These are phyloP conservation scores for Apophysomyces sp. DNA, from an alignment of 371 early-diverging fungal genomes.

Conservation along the genomic window DNA sequence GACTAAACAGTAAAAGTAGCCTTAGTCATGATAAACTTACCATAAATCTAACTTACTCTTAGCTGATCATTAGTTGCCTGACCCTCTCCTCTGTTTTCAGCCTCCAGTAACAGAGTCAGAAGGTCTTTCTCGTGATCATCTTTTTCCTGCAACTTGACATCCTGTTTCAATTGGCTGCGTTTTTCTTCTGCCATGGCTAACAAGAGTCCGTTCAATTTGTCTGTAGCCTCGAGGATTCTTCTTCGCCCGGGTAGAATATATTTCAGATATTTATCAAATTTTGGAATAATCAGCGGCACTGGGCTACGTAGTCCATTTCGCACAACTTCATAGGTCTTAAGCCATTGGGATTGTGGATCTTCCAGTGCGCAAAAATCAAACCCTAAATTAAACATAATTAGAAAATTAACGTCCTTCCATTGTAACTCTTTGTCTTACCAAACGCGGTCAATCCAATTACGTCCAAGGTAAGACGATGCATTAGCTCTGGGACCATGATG, in stretches of 20 bases:
- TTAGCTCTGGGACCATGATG: slow-evolving; percentile 4
- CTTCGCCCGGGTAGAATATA: neutral
- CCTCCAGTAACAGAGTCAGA: slow-evolving; percentile 38
- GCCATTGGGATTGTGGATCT: slow-evolving; percentile 29
- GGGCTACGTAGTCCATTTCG: slow-evolving; percentile 13
- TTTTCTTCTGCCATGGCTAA: slow-evolving; percentile 3
- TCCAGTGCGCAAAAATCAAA: slow-evolving; percentile 29
- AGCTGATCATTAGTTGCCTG: slow-evolving; percentile 16
- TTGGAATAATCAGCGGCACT: slow-evolving; percentile 4
- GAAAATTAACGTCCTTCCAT: neutral
- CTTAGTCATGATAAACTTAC: neutral
- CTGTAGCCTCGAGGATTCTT: neutral
- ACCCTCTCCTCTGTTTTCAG: slow-evolving; percentile 21
- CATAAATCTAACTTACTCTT: slow-evolving; percentile 7
- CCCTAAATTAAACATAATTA: slow-evolving; percentile 4
- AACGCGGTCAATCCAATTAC: slow-evolving; percentile 34
- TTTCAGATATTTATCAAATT: neutral
- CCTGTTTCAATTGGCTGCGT: neutral
- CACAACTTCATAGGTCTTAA: slow-evolving; percentile 19
- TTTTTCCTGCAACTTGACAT: neutral
- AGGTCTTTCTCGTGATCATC: slow-evolving; percentile 30
- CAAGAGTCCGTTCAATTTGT: slow-evolving; percentile 3
- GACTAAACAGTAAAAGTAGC: slow-evolving; percentile 4
- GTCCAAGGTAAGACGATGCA: slow-evolving; percentile 34
- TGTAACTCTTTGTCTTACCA: slow-evolving; percentile 14